Conservation (phyloP, 176 grass and related monocot genomes). For the Panicum miliaceum region DNA sequence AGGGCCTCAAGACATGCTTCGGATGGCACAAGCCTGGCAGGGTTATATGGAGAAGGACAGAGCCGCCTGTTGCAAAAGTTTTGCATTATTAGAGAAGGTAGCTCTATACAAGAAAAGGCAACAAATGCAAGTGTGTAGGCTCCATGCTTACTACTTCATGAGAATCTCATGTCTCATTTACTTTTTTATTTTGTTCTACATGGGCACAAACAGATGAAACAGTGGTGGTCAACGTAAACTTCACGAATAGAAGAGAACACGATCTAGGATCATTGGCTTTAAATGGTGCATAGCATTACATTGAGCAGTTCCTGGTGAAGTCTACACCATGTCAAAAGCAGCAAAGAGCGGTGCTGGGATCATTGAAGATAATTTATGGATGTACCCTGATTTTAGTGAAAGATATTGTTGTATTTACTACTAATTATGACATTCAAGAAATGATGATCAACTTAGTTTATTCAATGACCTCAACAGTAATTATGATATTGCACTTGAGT, state of each 20-base stretch:
- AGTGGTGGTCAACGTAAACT: background rate
- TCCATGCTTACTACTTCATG: background rate
- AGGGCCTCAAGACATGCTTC: constrained; percentile 24
- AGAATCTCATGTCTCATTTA: background rate
- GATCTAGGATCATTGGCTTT: constrained; percentile 16
- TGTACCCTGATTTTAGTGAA: constrained; percentile 2
- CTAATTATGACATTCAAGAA: background rate
- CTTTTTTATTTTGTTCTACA: background rate
- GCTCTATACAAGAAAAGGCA: background rate
- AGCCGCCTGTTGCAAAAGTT: constrained; percentile 58
- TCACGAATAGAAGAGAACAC: background rate
- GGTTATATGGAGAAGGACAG: constrained; percentile 78
- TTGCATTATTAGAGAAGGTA: constrained; percentile 32
- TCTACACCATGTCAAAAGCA: background rate
- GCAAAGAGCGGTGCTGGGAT: background rate
- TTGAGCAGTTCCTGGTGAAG: background rate
- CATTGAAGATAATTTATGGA: constrained; percentile 1
- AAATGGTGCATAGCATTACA: background rate
- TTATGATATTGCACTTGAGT: background rate
- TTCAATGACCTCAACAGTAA: background rate
- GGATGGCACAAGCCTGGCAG: background rate
- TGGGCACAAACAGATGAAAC: background rate
- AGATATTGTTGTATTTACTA: background rate
- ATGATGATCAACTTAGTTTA: constrained; percentile 3
- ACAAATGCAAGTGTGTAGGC: background rate